Evolutionary conservation across 2,329 filamentous ascomycete species (phyloP), one percentile per base, ranked within the genome.

Genomic region (Apiospora aurea): DNA sequence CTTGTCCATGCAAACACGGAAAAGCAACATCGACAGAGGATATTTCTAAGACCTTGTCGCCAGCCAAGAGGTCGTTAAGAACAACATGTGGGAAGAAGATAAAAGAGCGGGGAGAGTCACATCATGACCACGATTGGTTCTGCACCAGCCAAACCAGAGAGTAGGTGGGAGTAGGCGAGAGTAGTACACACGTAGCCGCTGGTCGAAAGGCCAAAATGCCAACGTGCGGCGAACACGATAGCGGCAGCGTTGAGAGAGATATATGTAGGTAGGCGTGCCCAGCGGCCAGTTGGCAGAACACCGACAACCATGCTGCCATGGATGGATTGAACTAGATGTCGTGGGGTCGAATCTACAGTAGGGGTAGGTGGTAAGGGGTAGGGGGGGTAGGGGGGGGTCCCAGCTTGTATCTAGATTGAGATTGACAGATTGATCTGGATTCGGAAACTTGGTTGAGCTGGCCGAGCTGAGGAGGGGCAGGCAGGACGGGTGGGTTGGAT

Each of bases 381-480:
- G 34, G 34, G 34, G 34, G 34, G 3, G 6, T 3, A 6, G 34
- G 34, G 34, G 3, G 6, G 53, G 51, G 26, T 0, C 41, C 53
- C 29, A 38, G 29, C 29, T 61, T 24, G 10, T 24, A 61, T 34
- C 29, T 61, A 26, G 49, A 53, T 53, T 53, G 49, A 53, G 47
- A 51, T 51, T 61, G 29, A 61, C 18, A 38, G 53, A 61, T 61
- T 61, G 29, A 49, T 49, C 46, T 49, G 53, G 53, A 8, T 14
- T 61, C 26, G 53, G 53, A 61, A 61, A 61, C 53, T 61, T 61
- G 53, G 3, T 26, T 38, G 53, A 57, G 53, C 26, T 57, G 49
- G 53, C 26, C 34, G 49, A 53, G 49, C 24, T 26, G 49, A 57
- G 53, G 53, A 61, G 53, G 53, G 53, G 53, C 51, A 1, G 51